phyloP scores from a whole-genome alignment of 139 green algal genomes.

The Astrephomene gubernaculifera region DNA sequence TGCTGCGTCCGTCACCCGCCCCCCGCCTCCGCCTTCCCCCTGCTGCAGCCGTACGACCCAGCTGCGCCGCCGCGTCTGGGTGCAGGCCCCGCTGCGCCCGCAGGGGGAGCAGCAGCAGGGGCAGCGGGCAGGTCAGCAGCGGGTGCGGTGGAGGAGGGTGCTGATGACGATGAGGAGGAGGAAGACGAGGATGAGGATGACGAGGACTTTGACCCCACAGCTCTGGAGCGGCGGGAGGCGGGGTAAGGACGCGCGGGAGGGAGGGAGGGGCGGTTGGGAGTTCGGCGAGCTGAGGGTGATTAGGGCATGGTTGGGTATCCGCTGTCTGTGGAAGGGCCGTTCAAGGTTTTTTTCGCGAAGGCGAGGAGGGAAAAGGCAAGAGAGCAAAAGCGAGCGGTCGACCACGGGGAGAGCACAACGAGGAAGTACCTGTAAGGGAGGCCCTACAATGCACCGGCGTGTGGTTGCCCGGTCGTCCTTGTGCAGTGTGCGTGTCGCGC shows the following conservation, averaged over 20 bases:
- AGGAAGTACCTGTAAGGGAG: too few relatives aligned
- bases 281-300: not conserved
- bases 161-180: not conserved
- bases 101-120: not conserved
- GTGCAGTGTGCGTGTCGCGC: too few relatives aligned
- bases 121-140: not conserved
- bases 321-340: too few relatives aligned
- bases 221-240: not conserved
- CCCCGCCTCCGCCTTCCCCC: not conserved
- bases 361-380: too few relatives aligned
- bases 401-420: too few relatives aligned
- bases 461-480: too few relatives aligned
- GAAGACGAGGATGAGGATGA: conserved; percentile 40
- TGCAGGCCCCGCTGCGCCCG: not conserved
- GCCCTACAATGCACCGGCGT: too few relatives aligned
- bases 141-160: not conserved
- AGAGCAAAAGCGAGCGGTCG: too few relatives aligned
- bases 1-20: too few relatives aligned
- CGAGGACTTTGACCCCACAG: conserved; percentile 35
- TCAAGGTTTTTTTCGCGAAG: too few relatives aligned
- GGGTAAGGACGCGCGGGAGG: not conserved
- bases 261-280: too few relatives aligned
- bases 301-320: too few relatives aligned
- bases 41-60: conserved; percentile 37
- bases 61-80: not conserved